Conservation (phyloP, 805 yeast species). For the Wickerhamomyces bisporus region DNA sequence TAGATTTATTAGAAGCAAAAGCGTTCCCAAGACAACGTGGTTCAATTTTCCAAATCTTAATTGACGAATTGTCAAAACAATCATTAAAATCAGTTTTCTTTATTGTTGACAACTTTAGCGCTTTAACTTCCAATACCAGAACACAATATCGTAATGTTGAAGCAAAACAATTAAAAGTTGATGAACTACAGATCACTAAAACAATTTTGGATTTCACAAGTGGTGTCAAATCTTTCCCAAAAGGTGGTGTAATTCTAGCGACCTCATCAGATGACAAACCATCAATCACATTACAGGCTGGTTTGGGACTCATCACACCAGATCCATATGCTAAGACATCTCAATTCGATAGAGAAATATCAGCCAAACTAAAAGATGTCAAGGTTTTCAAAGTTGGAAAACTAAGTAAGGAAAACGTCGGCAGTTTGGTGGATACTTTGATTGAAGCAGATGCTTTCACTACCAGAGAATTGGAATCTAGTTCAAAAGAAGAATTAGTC, state of each 20-base stretch:
- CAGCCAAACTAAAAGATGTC: constrained; percentile 37
- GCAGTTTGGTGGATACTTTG: constrained; percentile 35
- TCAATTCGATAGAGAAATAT: constrained; percentile 51
- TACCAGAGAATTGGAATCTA: constrained; percentile 27
- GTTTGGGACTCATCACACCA: constrained; percentile 45
- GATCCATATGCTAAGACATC: constrained; percentile 50
- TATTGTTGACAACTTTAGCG: constrained; percentile 72
- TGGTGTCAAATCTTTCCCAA: constrained; percentile 46
- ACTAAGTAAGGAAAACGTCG: constrained; percentile 40
- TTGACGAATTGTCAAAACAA: constrained; percentile 53
- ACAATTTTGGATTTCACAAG: constrained; percentile 47
- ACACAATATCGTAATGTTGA: constrained; percentile 58
- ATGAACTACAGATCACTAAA: constrained; percentile 59
- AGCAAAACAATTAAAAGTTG: constrained; percentile 51
- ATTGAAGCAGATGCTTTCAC: constrained; percentile 36
- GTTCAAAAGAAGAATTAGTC: constrained; percentile 32
- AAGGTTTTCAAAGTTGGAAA: constrained; percentile 37
- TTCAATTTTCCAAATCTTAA: constrained; percentile 45
- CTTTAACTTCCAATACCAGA: constrained; percentile 46
- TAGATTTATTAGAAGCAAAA: constrained; percentile 38
- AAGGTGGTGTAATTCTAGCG: constrained; percentile 64
- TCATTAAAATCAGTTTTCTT: constrained; percentile 51
- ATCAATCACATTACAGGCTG: constrained; percentile 54
- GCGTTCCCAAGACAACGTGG: constrained; percentile 35
- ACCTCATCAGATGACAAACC: constrained; percentile 51